A percentile compares a stretch with the other conserved stretches of the same genome.
Conservation (phyloP, 2,329 filamentous ascomycete genomes). For the Neonectria ditissima region DNA sequence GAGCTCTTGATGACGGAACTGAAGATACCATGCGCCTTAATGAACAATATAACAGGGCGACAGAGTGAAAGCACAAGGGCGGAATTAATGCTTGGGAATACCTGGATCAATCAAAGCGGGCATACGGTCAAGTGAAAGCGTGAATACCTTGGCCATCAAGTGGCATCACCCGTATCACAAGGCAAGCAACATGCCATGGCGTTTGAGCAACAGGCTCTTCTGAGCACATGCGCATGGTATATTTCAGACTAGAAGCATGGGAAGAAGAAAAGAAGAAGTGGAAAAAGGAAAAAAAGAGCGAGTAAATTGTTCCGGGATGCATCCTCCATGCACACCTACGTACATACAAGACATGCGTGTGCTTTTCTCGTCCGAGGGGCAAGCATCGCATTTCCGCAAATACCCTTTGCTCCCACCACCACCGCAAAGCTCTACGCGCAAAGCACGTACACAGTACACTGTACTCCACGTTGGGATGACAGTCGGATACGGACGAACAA, state of each 20-base stretch:
- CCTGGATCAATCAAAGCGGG: background rate
- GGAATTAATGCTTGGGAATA: background rate
- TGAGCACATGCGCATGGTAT: slow-evolving; percentile 15
- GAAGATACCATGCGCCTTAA: background rate
- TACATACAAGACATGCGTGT: slow-evolving; percentile 17
- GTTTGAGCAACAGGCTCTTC: slow-evolving; percentile 4
- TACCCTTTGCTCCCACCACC: background rate
- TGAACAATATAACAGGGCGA: background rate
- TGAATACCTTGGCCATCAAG: no score
- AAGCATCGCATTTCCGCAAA: slow-evolving; percentile 2
- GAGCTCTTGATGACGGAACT: slow-evolving; percentile 14
- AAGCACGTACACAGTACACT: background rate
- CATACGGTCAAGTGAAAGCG: no score
- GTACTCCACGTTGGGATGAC: background rate
- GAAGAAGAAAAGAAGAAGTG: slow-evolving; percentile 3
- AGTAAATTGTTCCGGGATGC: background rate
- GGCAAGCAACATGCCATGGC: slow-evolving; percentile 13
- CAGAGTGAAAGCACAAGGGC: background rate
- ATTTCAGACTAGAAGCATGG: slow-evolving; percentile 9
- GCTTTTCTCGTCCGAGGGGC: background rate
- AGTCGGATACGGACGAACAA: slow-evolving; percentile 7
- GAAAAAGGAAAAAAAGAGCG: slow-evolving; percentile 2
- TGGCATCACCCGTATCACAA: background rate
- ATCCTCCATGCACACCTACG: slow-evolving; percentile 4
- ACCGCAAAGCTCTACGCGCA: background rate